phyloP scores from a whole-genome alignment of 148 eudicot species.

The Cornus controversa region DNA sequence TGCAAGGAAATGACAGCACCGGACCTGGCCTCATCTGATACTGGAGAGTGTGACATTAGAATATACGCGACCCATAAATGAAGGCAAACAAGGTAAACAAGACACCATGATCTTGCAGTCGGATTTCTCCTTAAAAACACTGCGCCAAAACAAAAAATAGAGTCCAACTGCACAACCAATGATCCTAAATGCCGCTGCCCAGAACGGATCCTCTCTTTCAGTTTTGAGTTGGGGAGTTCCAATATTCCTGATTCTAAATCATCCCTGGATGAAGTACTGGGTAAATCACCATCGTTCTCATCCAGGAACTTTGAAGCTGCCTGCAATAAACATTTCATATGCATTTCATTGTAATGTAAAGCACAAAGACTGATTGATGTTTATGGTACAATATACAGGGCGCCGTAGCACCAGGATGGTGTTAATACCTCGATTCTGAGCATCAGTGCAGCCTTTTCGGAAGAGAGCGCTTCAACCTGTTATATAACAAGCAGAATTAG shows the following conservation, averaged over 20 bases:
- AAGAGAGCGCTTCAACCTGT: conserved; percentile 91
- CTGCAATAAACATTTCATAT: conserved; percentile 28
- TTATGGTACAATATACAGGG: not conserved
- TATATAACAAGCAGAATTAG: conserved; percentile 17
- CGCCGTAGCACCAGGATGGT: not conserved
- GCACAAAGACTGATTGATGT: not conserved
- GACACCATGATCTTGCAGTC: conserved; percentile 1
- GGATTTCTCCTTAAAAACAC: conserved; percentile 74
- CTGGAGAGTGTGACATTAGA: conserved; percentile 8
- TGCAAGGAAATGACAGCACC: not conserved
- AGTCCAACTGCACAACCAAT: conserved; percentile 75
- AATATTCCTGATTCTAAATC: conserved; percentile 57
- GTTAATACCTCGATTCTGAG: conserved; percentile 78
- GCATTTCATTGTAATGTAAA: not conserved
- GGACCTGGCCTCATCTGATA: not conserved
- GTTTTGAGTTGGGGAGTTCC: conserved; percentile 48
- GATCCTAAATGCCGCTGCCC: conserved; percentile 83
- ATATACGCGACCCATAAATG: conserved; percentile 30
- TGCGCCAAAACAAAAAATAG: conserved; percentile 65
- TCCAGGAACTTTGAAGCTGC: conserved; percentile 75
- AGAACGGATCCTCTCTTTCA: conserved; percentile 55
- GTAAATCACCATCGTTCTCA: conserved; percentile 52
- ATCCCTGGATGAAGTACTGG: conserved; percentile 38
- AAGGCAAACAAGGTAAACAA: conserved; percentile 27
- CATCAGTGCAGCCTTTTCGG: conserved; percentile 80